Evolutionary conservation across 768 basidiomycete genomes (phyloP).

Genomic region (Pulveroboletus sp.): DNA sequence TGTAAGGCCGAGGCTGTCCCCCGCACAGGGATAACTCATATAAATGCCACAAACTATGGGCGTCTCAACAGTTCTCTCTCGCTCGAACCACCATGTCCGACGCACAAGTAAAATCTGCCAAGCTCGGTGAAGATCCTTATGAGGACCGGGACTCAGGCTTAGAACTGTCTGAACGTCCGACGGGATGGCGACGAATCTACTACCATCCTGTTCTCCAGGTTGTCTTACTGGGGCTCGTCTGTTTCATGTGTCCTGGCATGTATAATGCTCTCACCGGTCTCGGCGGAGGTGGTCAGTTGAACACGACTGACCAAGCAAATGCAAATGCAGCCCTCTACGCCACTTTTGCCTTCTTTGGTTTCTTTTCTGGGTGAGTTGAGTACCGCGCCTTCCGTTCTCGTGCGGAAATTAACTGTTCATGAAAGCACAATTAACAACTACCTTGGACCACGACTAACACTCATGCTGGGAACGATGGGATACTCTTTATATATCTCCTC

Average conservation of each 20-base stretch:
- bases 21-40: no score
- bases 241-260: conserved; percentile 61
- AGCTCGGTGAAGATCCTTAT: conserved; percentile 15
- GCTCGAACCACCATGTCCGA: conserved; percentile 17
- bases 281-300: conserved; percentile 76
- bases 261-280: conserved; percentile 81
- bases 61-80: neutral
- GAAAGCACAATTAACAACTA: conserved; percentile 68
- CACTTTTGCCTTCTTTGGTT: conserved; percentile 59
- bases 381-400: no score
- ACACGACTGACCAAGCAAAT: conserved; percentile 62
- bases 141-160: conserved; percentile 17
- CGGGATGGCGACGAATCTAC: conserved; percentile 53
- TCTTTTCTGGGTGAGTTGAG: conserved; percentile 63
- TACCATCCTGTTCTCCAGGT: conserved; percentile 47
- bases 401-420: no score
- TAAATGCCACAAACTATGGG: no score
- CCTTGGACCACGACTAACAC: conserved; percentile 49
- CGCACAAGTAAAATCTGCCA: conserved; percentile 13
- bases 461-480: conserved; percentile 50
- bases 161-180: conserved; percentile 42
- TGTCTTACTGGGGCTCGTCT: conserved; percentile 60
- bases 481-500: conserved; percentile 51
- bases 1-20: no score
- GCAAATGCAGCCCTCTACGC: conserved; percentile 66